Conservation (phyloP, 805 yeast genomes). For the Kazachstania kunashirensis region DNA sequence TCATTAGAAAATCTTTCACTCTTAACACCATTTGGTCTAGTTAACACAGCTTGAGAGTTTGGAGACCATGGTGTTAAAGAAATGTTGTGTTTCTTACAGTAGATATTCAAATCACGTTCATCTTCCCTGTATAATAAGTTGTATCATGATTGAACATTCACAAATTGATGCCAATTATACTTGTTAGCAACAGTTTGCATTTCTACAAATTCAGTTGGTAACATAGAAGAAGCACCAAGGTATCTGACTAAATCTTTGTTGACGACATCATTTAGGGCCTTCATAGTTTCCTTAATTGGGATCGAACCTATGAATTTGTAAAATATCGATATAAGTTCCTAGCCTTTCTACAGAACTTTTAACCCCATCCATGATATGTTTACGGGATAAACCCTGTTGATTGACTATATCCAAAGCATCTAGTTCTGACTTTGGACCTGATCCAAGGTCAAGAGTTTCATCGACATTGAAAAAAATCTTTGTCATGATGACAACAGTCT, state of each 20-base stretch:
- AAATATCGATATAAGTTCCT: slow-evolving; percentile 40
- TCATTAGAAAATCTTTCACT: slow-evolving; percentile 9
- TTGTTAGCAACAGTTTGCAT: slow-evolving; percentile 47
- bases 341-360: slow-evolving; percentile 34
- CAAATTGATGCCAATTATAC: slow-evolving; percentile 33
- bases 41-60: slow-evolving; percentile 42
- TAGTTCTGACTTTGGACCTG: no score
- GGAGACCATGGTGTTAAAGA: slow-evolving; percentile 56
- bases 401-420: slow-evolving; percentile 23
- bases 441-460: slow-evolving; percentile 6
- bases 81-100: slow-evolving; percentile 40
- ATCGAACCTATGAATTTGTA: slow-evolving; percentile 47
- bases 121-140: slow-evolving; percentile 50
- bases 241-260: slow-evolving; percentile 33
- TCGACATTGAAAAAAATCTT: slow-evolving; percentile 34
- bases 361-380: slow-evolving; percentile 40
- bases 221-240: slow-evolving; percentile 45
- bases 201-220: slow-evolving; percentile 43
- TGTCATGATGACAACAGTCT: slow-evolving; percentile 44
- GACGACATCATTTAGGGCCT: slow-evolving; percentile 36
- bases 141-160: slow-evolving; percentile 48
- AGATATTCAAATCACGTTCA: slow-evolving; percentile 53
- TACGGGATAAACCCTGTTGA: slow-evolving; percentile 35
- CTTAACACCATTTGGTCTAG: slow-evolving; percentile 34
- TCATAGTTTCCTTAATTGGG: slow-evolving; percentile 40